Base-by-base conservation (phyloP, 2,329 filamentous ascomycete genomes). In the Exophiala calicioides region DNA sequence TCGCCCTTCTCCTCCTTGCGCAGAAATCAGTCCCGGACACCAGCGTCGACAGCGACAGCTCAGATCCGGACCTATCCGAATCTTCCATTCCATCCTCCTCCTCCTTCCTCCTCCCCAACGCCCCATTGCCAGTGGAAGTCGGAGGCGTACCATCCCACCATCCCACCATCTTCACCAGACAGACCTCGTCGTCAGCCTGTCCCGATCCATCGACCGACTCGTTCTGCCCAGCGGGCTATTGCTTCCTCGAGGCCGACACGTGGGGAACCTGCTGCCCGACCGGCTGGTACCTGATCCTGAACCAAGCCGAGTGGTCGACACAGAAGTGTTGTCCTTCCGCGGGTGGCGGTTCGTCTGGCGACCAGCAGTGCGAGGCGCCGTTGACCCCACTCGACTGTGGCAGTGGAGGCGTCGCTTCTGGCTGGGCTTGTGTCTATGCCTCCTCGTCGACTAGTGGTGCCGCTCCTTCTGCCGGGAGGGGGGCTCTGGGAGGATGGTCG, bases 351-450 rank as follows among this genome's bases (percentile, higher is more conserved):
- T 12, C 30, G 16, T 23, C 34, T 4, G 21, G 13, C 4, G 29
- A 38, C 16, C 27, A 51, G 30, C 52, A 48, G 3, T 49, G 44
- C 7, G 41, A 49, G 23, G 32, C 52, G 6, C 52, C 52, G 13
- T 10, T 49, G 29, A 39, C 39, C 31, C 52, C 52, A 9, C 9
- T 49, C n/a, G 32, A 46, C 13, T 55, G 52, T 24, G 52, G 52
- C 6, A 45, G 23, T 23, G 44, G 40, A 16, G 52, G 47, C 18
- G 40, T 41, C 6, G 32, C 35, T 5, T 55, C 52, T 3, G 48
- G 48, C 24, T 55, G 52, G 52, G 48, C 52, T 23, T 55, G 52
- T 40, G 52, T 55, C 21, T 55, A 55, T 36, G n/a, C n/a, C n/a
- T n/a, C n/a, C n/a, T n/a, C n/a, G n/a, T n/a, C n/a, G n/a, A n/a